A percentile compares a stretch with the other conserved stretches of the same genome.
Evolutionary conservation across 305 asterid genomes (phyloP).

Genomic region (Salvia sclarea): DNA sequence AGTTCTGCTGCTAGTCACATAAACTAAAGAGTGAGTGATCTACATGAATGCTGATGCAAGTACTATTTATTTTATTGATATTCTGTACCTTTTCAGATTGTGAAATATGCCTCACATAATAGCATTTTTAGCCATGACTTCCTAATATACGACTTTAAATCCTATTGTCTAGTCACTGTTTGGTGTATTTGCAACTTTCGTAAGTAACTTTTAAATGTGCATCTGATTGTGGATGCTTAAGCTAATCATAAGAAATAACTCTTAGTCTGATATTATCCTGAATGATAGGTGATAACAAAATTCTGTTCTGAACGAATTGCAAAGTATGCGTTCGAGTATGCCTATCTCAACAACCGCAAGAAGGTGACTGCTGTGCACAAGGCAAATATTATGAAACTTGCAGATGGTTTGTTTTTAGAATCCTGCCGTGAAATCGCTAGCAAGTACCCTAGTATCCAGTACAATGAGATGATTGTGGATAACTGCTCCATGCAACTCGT

Average conservation of each 20-base stretch:
- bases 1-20: background rate
- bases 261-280: conserved; percentile 38
- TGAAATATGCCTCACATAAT: background rate
- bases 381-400: conserved; percentile 99
- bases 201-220: background rate
- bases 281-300: conserved; percentile 88
- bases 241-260: background rate
- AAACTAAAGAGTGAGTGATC: background rate
- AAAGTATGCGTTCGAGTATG: conserved; percentile 94
- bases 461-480: conserved; percentile 93
- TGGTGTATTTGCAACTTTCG: conserved; percentile 5
- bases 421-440: conserved; percentile 94
- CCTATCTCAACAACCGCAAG: conserved; percentile 96
- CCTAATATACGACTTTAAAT: background rate
- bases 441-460: conserved; percentile 85
- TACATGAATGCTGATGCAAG: background rate
- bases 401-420: conserved; percentile 93
- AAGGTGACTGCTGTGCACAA: conserved; percentile 97
- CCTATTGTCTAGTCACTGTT: background rate
- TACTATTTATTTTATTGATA: background rate
- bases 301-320: conserved; percentile 98
- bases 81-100: background rate
- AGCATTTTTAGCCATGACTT: background rate
- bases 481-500: conserved; percentile 99
- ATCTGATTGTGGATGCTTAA: conserved; percentile 1